Conservation (phyloP, 805 yeast genomes). For the Komagataella pastoris region DNA sequence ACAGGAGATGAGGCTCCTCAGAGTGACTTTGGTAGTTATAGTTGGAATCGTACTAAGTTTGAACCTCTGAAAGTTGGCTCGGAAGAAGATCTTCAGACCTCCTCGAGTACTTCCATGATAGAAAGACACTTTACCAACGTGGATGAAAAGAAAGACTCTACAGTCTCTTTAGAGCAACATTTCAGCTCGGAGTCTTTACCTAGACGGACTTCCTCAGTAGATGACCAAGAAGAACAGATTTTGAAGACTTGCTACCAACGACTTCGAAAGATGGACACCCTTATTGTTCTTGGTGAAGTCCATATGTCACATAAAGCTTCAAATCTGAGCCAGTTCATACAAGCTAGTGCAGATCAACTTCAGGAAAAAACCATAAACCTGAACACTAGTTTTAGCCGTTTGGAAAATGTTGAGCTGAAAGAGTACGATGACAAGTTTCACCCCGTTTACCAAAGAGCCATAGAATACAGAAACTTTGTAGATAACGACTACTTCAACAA, state of each 20-base stretch:
- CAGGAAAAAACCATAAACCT: slow-evolving; percentile 1
- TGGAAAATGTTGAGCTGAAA: slow-evolving; percentile 7
- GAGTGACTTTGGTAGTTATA: neutral
- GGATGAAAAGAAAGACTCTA: neutral
- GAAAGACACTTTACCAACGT: neutral
- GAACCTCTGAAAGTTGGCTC: neutral
- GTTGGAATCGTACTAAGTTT: neutral
- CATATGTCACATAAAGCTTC: slow-evolving; percentile 1
- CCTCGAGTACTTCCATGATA: neutral
- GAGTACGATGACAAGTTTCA: slow-evolving; percentile 3
- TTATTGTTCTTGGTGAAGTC: slow-evolving; percentile 4
- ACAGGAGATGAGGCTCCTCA: neutral
- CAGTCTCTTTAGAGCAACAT: neutral
- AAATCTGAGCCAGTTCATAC: neutral
- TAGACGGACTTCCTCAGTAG: neutral
- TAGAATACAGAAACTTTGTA: slow-evolving; percentile 3
- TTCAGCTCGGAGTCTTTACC: neutral
- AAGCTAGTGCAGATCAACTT: neutral
- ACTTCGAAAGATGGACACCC: slow-evolving; percentile 8
- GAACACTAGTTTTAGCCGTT: slow-evolving; percentile 7
- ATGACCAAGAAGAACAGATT: neutral
- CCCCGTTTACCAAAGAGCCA: neutral
- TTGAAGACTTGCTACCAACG: neutral
- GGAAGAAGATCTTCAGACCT: neutral
- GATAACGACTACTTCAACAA: slow-evolving; percentile 2